These are phyloP conservation scores for Venturia carpophila DNA, from an alignment of 2,329 filamentous ascomycete genomes.

Conservation along the genomic window DNA sequence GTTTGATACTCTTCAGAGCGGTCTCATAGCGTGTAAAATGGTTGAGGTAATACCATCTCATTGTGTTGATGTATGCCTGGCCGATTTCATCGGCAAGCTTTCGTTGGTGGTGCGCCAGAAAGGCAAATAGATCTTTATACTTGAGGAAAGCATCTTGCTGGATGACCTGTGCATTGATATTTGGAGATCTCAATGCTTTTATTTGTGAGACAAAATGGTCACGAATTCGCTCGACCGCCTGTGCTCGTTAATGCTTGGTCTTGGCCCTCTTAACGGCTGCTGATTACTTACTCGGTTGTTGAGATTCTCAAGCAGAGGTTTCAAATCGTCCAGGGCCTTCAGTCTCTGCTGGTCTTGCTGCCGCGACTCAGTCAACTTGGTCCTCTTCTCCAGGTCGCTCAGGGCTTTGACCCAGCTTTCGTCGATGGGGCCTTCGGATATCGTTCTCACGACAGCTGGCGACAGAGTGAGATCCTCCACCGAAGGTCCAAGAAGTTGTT, in stretches of 20 bases:
- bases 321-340: slow-evolving; percentile 75
- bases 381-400: slow-evolving; percentile 73
- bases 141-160: slow-evolving; percentile 86
- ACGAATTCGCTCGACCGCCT: slow-evolving; percentile 81
- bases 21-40: slow-evolving; percentile 85
- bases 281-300: slow-evolving; percentile 57
- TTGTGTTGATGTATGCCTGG: slow-evolving; percentile 93
- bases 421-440: slow-evolving; percentile 82
- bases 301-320: slow-evolving; percentile 75
- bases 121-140: slow-evolving; percentile 81
- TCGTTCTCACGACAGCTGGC: slow-evolving; percentile 72
- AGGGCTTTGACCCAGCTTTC: slow-evolving; percentile 80
- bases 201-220: slow-evolving; percentile 94
- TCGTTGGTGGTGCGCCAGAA: slow-evolving; percentile 73
- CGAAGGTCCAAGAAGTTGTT: slow-evolving; percentile 76
- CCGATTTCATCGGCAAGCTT: slow-evolving; percentile 83
- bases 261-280: not conserved
- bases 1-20: slow-evolving; percentile 73
- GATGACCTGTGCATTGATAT: slow-evolving; percentile 94
- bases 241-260: not conserved
- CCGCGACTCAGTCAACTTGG: slow-evolving; percentile 62
- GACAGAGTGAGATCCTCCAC: slow-evolving; percentile 89
- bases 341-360: slow-evolving; percentile 53
- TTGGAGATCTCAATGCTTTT: slow-evolving; percentile 85
- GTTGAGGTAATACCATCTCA: slow-evolving; percentile 95